Conservation (phyloP, 345 rosid species). For the Rubroshorea leprosula region DNA sequence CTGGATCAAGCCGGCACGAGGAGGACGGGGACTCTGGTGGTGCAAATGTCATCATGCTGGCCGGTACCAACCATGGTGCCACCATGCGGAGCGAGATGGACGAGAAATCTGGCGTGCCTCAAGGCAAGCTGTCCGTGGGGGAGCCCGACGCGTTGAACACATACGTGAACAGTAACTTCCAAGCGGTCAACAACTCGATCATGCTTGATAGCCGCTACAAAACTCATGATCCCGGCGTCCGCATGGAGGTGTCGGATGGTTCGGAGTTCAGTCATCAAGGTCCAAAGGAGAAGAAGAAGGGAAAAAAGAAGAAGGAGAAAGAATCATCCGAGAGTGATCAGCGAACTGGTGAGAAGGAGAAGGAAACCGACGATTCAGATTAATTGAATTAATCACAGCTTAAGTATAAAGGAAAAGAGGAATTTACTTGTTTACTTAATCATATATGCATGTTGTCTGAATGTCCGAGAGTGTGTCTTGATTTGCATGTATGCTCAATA, state of each 20-base stretch:
- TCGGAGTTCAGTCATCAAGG: slow-evolving; percentile 18
- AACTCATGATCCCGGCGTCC: slow-evolving; percentile 90
- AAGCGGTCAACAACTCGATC: slow-evolving; percentile 83
- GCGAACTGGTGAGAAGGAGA: not conserved
- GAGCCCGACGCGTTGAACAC: slow-evolving; percentile 47
- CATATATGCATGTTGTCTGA: too few species aligned
- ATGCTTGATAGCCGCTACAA: slow-evolving; percentile 60
- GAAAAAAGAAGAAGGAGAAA: slow-evolving; percentile 26
- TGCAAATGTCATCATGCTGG: slow-evolving; percentile 53
- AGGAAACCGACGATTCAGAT: not conserved
- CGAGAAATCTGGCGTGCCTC: slow-evolving; percentile 20
- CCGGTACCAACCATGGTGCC: slow-evolving; percentile 78
- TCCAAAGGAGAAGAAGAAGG: slow-evolving; percentile 17
- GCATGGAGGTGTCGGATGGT: slow-evolving; percentile 55
- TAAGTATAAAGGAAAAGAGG: too few species aligned
- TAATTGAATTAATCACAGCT: too few species aligned
- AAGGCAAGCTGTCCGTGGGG: slow-evolving; percentile 6
- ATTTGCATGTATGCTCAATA: too few species aligned
- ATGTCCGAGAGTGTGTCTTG: too few species aligned
- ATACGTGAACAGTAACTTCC: slow-evolving; percentile 85
- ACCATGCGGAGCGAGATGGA: slow-evolving; percentile 62
- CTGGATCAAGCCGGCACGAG: slow-evolving; percentile 34
- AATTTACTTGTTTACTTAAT: not conserved
- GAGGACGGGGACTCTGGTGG: slow-evolving; percentile 38
- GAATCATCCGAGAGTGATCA: slow-evolving; percentile 16